phyloP scores from a whole-genome alignment of 1,284 basidiomycete genomes.

The Boletellus deceptivus region DNA sequence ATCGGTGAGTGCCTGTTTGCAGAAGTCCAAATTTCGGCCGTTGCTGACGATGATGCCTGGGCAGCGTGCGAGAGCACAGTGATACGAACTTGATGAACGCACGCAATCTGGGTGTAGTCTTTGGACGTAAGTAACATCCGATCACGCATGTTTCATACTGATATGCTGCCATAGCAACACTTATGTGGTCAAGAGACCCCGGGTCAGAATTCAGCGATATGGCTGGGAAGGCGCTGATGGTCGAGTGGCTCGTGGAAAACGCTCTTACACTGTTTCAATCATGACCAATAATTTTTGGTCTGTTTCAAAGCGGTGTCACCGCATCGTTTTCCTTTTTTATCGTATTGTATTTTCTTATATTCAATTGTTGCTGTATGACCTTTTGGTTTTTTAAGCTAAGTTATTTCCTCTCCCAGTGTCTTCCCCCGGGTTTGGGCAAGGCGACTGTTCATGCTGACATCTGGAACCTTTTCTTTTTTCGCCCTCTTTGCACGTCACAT shows the following conservation, averaged over 20 bases:
- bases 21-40: background rate
- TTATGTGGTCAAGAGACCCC: conserved; percentile 88
- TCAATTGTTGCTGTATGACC: conserved; percentile 14
- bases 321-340: conserved; percentile 7
- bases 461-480: background rate
- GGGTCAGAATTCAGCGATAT: conserved; percentile 93
- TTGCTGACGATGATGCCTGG: conserved; percentile 6
- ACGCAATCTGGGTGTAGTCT: conserved; percentile 98
- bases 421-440: background rate
- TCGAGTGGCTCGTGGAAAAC: conserved; percentile 92
- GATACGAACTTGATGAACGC: conserved; percentile 92
- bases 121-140: conserved; percentile 78
- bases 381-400: conserved; percentile 11
- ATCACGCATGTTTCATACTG: background rate
- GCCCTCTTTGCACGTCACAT: background rate
- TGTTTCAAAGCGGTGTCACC: background rate
- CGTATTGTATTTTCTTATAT: conserved; percentile 30
- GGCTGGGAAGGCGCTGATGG: conserved; percentile 90
- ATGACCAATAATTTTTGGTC: conserved; percentile 1
- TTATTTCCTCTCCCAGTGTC: conserved; percentile 20
- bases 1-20: conserved; percentile 53
- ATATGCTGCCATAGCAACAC: conserved; percentile 64
- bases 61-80: conserved; percentile 66
- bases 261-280: conserved; percentile 61
- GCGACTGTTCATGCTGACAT: background rate